Base-by-base conservation (phyloP, 768 basidiomycete genomes). In the Calocera viscosa region DNA sequence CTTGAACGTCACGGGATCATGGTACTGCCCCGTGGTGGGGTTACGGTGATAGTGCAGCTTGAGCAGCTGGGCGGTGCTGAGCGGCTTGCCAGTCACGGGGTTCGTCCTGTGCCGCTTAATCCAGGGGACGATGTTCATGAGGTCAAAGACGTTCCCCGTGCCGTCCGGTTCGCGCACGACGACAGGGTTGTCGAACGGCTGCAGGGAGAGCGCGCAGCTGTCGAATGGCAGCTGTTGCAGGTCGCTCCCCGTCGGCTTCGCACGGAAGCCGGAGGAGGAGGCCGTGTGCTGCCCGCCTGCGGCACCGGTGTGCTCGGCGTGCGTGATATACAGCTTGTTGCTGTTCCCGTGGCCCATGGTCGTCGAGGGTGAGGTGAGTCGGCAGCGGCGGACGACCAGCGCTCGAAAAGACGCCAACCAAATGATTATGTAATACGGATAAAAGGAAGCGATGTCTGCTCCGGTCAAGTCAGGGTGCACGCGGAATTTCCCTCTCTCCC, bases 1-100 rank as follows among this genome's bases (percentile, higher is more conserved):
- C 75, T 97, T 98, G 84, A 95, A 99, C 1, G 93, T 92, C 49
- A 99, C 93, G 0, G 96, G 96, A 75, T 99, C 96, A 74, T 96
- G 88, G 14, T 91, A 84, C 75, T 93, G 89, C 40, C 89, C 89
- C 28, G 91, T 85, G 1, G 89, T 79, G 11, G 53, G 53, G 75
- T 94, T 94, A 69, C 91, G 82, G 0, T 87, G 84, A 72, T 92
- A 93, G 73, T 90, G 82, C 33, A 92, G 81, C n/a, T 83, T 82
- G 53, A 92, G 88, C 66, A 93, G 82, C 68, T 90, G 87, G 7
- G 84, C 80, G 0, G 90, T 88, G 1, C 77, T 74, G n/a, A 91
- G 78, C 3, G 86, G 80, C 65, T 85, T 84, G 73, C 89, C 85
- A 1, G 90, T 91, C 28, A 88, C 81, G 5, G 90, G 90, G 70